Percentiles rank a stretch among this genome's conserved stretches.
These are phyloP conservation scores for Magnaporthiopsis incrustans DNA, from an alignment of 2,329 filamentous ascomycete genomes.

Conservation along the genomic window DNA sequence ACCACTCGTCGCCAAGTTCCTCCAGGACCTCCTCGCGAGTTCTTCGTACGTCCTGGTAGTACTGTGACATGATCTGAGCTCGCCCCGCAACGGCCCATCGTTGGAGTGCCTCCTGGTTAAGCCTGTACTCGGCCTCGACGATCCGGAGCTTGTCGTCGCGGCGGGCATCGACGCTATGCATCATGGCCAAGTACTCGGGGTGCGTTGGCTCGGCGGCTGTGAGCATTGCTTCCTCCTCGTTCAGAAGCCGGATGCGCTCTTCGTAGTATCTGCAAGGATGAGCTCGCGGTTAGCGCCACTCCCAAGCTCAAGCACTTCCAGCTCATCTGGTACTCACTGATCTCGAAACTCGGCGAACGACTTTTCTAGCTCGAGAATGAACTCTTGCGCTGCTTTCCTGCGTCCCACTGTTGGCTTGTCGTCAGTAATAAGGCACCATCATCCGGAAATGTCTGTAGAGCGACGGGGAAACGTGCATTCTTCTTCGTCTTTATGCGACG, in stretches of 20 bases:
- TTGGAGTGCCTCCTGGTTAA: constrained; percentile 65
- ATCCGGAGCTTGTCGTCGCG: constrained; percentile 72
- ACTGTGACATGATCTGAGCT: constrained; percentile 82
- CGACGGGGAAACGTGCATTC: constrained; percentile 40
- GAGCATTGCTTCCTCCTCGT: constrained; percentile 59
- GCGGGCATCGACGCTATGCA: constrained; percentile 76
- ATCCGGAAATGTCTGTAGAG: not conserved
- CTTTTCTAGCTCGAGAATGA: constrained; percentile 73
- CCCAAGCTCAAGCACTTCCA: not conserved
- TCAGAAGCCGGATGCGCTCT: constrained; percentile 75
- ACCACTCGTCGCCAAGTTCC: constrained; percentile 80
- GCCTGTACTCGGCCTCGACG: constrained; percentile 65
- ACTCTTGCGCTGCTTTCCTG: constrained; percentile 72
- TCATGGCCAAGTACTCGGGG: constrained; percentile 84
- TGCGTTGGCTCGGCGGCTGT: constrained; percentile 61
- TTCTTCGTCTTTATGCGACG: constrained; percentile 54
- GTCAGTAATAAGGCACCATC: constrained; percentile 9
- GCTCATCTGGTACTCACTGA: constrained; percentile 41
- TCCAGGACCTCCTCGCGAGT: constrained; percentile 73
- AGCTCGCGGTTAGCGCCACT: not conserved
- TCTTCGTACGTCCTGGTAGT: constrained; percentile 78
- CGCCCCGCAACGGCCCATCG: constrained; percentile 72
- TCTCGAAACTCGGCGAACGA: constrained; percentile 83
- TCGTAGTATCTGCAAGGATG: constrained; percentile 65
- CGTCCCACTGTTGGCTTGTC: constrained; percentile 52